Conservation (phyloP, 495 filamentous ascomycete species). For the Ascobolus immersus region DNA sequence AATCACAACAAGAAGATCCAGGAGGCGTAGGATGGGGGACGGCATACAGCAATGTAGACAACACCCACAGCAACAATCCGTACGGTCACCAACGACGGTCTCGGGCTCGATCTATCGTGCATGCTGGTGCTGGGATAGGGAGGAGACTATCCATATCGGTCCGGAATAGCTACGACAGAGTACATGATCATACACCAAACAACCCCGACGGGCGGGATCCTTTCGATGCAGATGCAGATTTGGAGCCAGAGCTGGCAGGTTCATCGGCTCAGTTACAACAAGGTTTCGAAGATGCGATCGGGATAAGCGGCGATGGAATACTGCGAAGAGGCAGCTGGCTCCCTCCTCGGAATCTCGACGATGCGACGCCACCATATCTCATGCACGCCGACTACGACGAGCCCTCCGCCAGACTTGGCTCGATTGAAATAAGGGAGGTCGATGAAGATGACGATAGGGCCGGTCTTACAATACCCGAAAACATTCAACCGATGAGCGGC, state of each 20-base stretch:
- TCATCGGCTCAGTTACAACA: too few relatives aligned
- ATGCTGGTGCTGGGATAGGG: too few relatives aligned
- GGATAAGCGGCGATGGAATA: conserved; percentile 2
- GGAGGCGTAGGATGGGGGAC: too few relatives aligned
- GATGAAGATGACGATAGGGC: conserved; percentile 32
- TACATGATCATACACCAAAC: too few relatives aligned
- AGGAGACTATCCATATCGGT: background rate
- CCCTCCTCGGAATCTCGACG: conserved; percentile 8
- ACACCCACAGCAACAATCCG: too few relatives aligned
- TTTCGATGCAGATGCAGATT: background rate
- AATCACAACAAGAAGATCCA: too few relatives aligned
- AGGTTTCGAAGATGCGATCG: conserved; percentile 11
- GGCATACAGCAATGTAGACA: too few relatives aligned
- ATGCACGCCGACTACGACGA: conserved; percentile 13
- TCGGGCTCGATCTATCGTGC: too few relatives aligned
- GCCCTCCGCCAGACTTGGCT: conserved; percentile 17
- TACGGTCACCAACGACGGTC: too few relatives aligned
- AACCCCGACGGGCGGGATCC: background rate
- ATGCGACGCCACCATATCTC: conserved; percentile 9
- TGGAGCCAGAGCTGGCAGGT: conserved; percentile 1
- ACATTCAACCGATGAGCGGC: conserved; percentile 43
- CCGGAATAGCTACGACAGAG: background rate
- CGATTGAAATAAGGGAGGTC: conserved; percentile 19
- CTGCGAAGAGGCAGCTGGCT: conserved; percentile 18
- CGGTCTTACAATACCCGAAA: conserved; percentile 33